Evolutionary conservation across 2,329 filamentous ascomycete genomes (phyloP).

Genomic region (Fusarium sp.): DNA sequence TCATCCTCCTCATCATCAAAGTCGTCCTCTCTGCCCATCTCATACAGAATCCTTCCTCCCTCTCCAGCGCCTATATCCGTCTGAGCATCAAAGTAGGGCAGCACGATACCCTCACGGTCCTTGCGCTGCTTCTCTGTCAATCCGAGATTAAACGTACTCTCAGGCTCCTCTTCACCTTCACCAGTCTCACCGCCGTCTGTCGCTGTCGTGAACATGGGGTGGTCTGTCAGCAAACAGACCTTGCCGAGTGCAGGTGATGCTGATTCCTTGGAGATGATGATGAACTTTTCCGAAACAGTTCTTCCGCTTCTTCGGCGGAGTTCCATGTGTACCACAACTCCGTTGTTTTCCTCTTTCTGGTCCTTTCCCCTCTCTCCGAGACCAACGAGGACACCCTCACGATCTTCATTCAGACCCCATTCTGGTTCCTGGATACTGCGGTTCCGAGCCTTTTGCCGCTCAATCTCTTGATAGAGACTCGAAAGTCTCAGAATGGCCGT

Average conservation of each 20-base stretch:
- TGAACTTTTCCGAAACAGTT: conserved; percentile 76
- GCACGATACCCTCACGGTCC: conserved; percentile 87
- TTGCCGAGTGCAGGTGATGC: conserved; percentile 44
- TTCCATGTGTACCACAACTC: conserved; percentile 86
- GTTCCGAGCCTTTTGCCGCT: conserved; percentile 79
- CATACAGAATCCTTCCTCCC: conserved; percentile 93
- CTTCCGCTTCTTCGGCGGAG: conserved; percentile 85
- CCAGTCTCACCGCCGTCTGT: conserved; percentile 48
- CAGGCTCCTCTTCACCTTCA: conserved; percentile 65
- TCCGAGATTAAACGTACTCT: conserved; percentile 86
- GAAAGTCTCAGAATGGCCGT: conserved; percentile 84
- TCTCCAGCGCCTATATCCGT: conserved; percentile 81
- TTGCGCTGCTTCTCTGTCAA: conserved; percentile 90
- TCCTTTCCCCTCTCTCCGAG: conserved; percentile 63
- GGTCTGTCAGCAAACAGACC: conserved; percentile 77
- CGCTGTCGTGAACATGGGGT: conserved; percentile 73
- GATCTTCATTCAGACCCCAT: conserved; percentile 81
- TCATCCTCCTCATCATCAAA: conserved; percentile 98
- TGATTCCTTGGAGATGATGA: conserved; percentile 54
- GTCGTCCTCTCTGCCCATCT: conserved; percentile 96
- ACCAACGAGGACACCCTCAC: conserved; percentile 83
- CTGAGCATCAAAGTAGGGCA: conserved; percentile 98
- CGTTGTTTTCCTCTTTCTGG: conserved; percentile 49
- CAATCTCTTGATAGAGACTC: conserved; percentile 79
- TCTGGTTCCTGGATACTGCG: conserved; percentile 79